Evolutionary conservation across 2,329 filamentous ascomycete genomes (phyloP).

Genomic region (Aspergillus unguis): DNA sequence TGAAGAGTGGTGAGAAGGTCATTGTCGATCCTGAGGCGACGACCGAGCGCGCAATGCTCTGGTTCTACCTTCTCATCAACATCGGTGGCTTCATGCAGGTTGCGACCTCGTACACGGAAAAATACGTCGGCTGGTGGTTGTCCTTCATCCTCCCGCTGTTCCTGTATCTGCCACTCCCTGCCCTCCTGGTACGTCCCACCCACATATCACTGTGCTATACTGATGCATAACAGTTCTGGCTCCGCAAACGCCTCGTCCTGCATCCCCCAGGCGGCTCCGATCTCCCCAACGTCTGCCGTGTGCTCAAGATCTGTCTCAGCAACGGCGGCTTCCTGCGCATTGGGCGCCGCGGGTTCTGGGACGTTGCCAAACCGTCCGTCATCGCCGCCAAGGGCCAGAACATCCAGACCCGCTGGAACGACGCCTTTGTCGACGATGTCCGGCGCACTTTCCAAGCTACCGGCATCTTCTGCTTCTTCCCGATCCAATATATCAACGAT

Average conservation of each 20-base stretch:
- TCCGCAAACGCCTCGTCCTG: conserved; percentile 5
- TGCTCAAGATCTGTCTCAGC: conserved; percentile 5
- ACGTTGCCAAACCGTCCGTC: conserved; percentile 34
- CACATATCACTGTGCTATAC: not conserved
- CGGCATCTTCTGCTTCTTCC: conserved; percentile 38
- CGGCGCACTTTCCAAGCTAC: conserved; percentile 31
- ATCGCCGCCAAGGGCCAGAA: conserved; percentile 25
- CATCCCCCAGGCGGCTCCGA: conserved; percentile 2
- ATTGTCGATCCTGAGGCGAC: conserved; percentile 49
- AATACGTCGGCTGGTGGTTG: conserved; percentile 41
- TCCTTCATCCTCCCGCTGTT: conserved; percentile 29
- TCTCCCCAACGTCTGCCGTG: conserved; percentile 4
- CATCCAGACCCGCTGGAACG: conserved; percentile 31
- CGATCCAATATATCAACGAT: conserved; percentile 39
- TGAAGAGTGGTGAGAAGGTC: conserved; percentile 46
- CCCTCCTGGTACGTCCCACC: not conserved
- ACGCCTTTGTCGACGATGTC: conserved; percentile 37
- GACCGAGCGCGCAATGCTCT: conserved; percentile 34
- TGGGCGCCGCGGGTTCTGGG: conserved; percentile 34
- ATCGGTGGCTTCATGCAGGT: conserved; percentile 36
- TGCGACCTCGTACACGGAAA: conserved; percentile 42
- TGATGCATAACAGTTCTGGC: not conserved
- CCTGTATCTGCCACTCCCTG: conserved; percentile 38
- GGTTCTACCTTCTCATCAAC: conserved; percentile 35
- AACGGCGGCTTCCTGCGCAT: conserved; percentile 27